Conservation (phyloP, 257 asterid genomes). For the Lavandula angustifolia region DNA sequence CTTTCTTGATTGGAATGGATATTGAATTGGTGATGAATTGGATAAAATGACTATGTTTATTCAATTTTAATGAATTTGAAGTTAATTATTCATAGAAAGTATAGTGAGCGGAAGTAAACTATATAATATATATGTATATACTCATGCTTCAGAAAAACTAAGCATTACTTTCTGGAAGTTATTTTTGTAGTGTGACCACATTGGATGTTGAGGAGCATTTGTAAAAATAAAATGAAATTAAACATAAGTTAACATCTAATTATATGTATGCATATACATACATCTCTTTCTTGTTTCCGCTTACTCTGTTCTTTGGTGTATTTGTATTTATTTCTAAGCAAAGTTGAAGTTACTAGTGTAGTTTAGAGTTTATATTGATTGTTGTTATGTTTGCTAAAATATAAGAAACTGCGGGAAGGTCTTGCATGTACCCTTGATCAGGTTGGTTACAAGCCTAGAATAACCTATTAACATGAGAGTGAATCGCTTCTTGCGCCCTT, state of each 20-base stretch:
- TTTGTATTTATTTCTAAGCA: neutral
- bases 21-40: neutral
- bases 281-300: neutral
- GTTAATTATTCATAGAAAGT: constrained; percentile 1
- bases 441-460: neutral
- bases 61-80: neutral
- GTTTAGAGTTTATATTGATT: neutral
- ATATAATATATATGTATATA: neutral
- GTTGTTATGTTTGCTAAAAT: neutral
- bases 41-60: neutral
- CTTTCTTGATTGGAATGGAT: constrained; percentile 11
- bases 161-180: constrained; percentile 6
- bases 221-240: too few species aligned
- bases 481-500: constrained; percentile 3
- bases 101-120: neutral
- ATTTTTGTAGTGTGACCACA: neutral
- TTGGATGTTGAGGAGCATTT: neutral
- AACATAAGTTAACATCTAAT: too few species aligned
- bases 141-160: constrained; percentile 7
- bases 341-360: constrained; percentile 2
- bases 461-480: constrained; percentile 10
- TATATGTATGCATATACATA: neutral
- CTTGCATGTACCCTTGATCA: neutral
- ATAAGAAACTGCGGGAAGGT: neutral
- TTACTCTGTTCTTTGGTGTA: neutral